These are phyloP conservation scores for Leucocoprinus sp. DNA, from an alignment of 768 basidiomycete species.

Conservation along the genomic window DNA sequence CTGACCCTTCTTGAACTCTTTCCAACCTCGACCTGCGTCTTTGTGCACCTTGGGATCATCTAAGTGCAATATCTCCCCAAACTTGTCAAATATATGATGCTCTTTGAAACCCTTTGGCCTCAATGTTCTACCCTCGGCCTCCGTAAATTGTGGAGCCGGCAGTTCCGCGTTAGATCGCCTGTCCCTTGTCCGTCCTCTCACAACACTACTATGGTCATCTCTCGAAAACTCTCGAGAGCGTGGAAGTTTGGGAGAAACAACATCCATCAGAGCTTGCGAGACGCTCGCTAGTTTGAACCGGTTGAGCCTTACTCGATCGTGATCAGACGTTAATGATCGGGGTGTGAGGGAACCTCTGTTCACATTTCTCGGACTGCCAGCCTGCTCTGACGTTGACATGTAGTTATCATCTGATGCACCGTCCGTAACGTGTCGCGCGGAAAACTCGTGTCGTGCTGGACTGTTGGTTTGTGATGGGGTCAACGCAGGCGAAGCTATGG, in stretches of 20 bases:
- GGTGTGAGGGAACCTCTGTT: not conserved
- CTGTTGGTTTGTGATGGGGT: not conserved
- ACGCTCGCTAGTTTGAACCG: slow-evolving; percentile 43
- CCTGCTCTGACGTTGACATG: not conserved
- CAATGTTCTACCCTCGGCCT: slow-evolving; percentile 9
- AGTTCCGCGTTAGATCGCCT: not conserved
- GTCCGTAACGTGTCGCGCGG: slow-evolving; percentile 32
- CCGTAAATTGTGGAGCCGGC: not conserved
- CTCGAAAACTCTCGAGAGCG: slow-evolving; percentile 1
- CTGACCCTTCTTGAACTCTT: slow-evolving; percentile 81
- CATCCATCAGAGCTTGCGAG: slow-evolving; percentile 40
- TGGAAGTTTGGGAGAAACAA: slow-evolving; percentile 31
- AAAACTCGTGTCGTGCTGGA: slow-evolving; percentile 17
- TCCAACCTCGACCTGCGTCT: slow-evolving; percentile 48
- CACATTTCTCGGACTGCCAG: not conserved
- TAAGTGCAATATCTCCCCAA: slow-evolving; percentile 29
- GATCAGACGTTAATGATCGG: not conserved
- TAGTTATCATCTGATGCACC: slow-evolving; percentile 25
- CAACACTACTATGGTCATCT: slow-evolving; percentile 8
- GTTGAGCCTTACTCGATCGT: slow-evolving; percentile 12
- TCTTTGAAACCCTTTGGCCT: slow-evolving; percentile 29
- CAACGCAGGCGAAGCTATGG: not conserved
- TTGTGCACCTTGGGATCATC: slow-evolving; percentile 18
- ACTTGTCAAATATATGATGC: slow-evolving; percentile 18
- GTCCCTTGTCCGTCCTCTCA: slow-evolving; percentile 22